Evolutionary conservation across 2,329 filamentous ascomycete species (phyloP).

Genomic region (Ophiostoma tasmaniense): DNA sequence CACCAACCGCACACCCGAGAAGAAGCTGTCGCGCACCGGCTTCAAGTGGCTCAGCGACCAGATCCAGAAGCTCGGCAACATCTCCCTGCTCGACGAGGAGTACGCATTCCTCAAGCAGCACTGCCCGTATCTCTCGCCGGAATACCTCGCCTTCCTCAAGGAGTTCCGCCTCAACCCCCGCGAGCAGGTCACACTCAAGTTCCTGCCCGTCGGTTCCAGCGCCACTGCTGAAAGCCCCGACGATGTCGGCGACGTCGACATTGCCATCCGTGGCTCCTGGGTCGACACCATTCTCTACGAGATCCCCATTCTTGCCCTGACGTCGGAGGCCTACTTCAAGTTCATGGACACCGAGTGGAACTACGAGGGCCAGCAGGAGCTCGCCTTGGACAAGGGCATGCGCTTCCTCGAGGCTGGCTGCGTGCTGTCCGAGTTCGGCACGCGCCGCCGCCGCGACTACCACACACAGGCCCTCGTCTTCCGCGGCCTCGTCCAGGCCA

Average conservation of each 20-base stretch:
- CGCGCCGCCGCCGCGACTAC: slow-evolving; percentile 80
- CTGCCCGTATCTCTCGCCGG: slow-evolving; percentile 69
- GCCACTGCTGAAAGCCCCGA: slow-evolving; percentile 33
- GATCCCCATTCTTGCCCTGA: slow-evolving; percentile 83
- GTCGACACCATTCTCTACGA: slow-evolving; percentile 95
- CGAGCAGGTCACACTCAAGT: slow-evolving; percentile 68
- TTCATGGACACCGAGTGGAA: slow-evolving; percentile 93
- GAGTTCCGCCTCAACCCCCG: slow-evolving; percentile 73
- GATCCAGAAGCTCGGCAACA: slow-evolving; percentile 73
- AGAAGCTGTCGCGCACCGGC: slow-evolving; percentile 76
- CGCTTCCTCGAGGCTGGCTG: slow-evolving; percentile 74
- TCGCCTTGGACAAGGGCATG: slow-evolving; percentile 73
- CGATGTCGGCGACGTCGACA: slow-evolving; percentile 61
- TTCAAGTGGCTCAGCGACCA: slow-evolving; percentile 81
- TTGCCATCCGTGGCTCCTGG: slow-evolving; percentile 77
- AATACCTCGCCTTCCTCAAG: slow-evolving; percentile 74
- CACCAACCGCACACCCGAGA: slow-evolving; percentile 89
- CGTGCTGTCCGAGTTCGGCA: slow-evolving; percentile 88
- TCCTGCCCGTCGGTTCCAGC: slow-evolving; percentile 49
- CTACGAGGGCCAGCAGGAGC: slow-evolving; percentile 77
- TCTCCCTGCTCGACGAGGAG: slow-evolving; percentile 72
- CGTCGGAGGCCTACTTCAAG: slow-evolving; percentile 94
- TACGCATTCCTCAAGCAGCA: slow-evolving; percentile 66
- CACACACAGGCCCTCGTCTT: slow-evolving; percentile 91
- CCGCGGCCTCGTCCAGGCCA: slow-evolving; percentile 71